A percentile compares a stretch with the other conserved stretches of the same genome.
These are phyloP conservation scores for Jackrogersella multiformis DNA, from an alignment of 495 filamentous ascomycete species.

Conservation along the genomic window DNA sequence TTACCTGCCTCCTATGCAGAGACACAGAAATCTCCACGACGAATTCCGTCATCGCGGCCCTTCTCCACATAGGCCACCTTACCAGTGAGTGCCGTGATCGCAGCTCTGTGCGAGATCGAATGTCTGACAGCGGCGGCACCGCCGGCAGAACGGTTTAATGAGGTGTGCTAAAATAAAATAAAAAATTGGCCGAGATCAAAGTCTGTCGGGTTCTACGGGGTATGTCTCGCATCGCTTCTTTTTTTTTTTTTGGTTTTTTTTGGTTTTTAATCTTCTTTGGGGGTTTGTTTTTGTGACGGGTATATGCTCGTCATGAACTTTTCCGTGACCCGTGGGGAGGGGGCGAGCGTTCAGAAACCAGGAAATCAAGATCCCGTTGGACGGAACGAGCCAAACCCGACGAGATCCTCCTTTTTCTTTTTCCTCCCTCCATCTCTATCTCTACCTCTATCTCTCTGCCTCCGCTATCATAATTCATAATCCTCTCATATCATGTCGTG, in stretches of 20 bases:
- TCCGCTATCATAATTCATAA: background rate
- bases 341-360: background rate
- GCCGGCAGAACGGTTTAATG: constrained; percentile 23
- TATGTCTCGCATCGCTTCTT: constrained; percentile 31
- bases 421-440: background rate
- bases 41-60: constrained; percentile 19
- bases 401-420: background rate
- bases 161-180: no score
- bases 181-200: background rate
- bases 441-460: background rate
- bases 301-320: constrained; percentile 41
- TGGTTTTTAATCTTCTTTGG: background rate
- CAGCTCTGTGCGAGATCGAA: constrained; percentile 29
- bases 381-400: background rate
- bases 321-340: background rate
- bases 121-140: constrained; percentile 33
- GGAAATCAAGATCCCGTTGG: background rate
- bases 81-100: constrained; percentile 23
- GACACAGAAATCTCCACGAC: constrained; percentile 3
- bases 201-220: constrained; percentile 19
- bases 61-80: constrained; percentile 16
- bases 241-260: background rate
- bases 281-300: constrained; percentile 22
- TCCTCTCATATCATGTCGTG: constrained; percentile 13
- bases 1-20: background rate